Conservation (phyloP, 345 rosid species). For the Dipteronia sinensis region DNA sequence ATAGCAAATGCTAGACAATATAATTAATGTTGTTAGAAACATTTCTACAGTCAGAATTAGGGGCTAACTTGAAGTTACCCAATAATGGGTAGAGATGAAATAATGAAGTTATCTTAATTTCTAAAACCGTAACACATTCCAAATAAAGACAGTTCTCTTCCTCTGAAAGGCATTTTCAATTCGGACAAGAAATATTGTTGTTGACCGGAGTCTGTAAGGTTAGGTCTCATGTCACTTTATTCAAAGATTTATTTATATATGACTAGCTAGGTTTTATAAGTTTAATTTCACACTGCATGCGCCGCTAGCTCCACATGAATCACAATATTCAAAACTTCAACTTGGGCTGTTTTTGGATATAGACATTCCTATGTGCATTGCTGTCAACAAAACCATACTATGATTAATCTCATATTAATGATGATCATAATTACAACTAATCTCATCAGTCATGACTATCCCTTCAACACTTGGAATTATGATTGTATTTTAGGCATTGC, state of each 20-base stretch:
- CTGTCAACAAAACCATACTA: background rate
- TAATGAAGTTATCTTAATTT: background rate
- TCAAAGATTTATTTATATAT: slow-evolving; percentile 2
- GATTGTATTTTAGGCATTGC: background rate
- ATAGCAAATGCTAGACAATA: background rate
- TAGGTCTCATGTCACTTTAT: slow-evolving; percentile 8
- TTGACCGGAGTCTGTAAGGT: background rate
- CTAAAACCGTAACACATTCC: background rate
- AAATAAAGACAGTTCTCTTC: background rate
- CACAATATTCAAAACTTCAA: background rate
- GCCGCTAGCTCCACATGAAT: background rate
- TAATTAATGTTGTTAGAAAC: background rate
- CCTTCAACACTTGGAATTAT: background rate
- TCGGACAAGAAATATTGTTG: background rate
- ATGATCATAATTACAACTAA: background rate
- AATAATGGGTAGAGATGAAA: background rate
- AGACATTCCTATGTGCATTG: background rate
- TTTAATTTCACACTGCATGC: too few relatives aligned
- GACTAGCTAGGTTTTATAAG: too few relatives aligned
- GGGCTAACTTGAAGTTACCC: background rate
- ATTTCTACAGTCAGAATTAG: background rate
- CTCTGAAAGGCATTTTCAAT: slow-evolving; percentile 6
- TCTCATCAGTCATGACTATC: too few relatives aligned
- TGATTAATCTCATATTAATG: background rate
- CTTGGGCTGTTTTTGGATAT: background rate